These are phyloP conservation scores for Athelia sp. DNA, from an alignment of 1,284 basidiomycete species.

Conservation along the genomic window DNA sequence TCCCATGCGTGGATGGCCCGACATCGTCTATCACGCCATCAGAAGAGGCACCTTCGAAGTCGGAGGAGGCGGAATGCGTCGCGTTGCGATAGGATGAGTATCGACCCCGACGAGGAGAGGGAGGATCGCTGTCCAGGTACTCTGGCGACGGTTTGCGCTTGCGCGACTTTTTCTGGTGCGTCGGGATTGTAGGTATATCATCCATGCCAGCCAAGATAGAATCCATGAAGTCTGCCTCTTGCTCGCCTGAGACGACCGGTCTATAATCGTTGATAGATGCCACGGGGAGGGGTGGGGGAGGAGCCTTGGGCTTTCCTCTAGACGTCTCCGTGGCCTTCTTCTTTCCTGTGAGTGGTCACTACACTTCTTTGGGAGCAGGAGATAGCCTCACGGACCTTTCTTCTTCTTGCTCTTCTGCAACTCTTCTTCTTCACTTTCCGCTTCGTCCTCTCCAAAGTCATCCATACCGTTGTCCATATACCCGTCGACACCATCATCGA, in stretches of 20 bases:
- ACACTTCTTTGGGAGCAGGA: neutral
- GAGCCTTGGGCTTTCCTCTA: conserved; percentile 30
- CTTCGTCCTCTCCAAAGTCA: conserved; percentile 69
- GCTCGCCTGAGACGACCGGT: conserved; percentile 64
- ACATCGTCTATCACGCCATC: conserved; percentile 49
- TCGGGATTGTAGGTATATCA: conserved; percentile 29
- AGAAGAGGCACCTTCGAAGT: conserved; percentile 44
- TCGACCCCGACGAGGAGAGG: conserved; percentile 31
- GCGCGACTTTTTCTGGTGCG: conserved; percentile 34
- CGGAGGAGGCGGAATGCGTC: conserved; percentile 23
- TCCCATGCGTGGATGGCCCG: conserved; percentile 32
- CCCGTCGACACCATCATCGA: conserved; percentile 89
- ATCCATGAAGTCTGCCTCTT: conserved; percentile 86
- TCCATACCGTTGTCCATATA: conserved; percentile 98
- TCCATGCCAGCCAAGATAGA: conserved; percentile 70
- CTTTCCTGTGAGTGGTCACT: conserved; percentile 41
- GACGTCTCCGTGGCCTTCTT: conserved; percentile 34
- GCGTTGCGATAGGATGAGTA: conserved; percentile 21
- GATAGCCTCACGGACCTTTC: conserved; percentile 22
- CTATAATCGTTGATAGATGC: conserved; percentile 75
- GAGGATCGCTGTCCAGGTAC: conserved; percentile 29
- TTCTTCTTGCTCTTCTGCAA: conserved; percentile 34
- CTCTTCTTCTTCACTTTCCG: conserved; percentile 39
- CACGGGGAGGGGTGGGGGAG: conserved; percentile 46
- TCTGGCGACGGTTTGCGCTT: conserved; percentile 73